Evolutionary conservation across 140 eudicot species (phyloP).

Genomic region (Senecio squalidus): DNA sequence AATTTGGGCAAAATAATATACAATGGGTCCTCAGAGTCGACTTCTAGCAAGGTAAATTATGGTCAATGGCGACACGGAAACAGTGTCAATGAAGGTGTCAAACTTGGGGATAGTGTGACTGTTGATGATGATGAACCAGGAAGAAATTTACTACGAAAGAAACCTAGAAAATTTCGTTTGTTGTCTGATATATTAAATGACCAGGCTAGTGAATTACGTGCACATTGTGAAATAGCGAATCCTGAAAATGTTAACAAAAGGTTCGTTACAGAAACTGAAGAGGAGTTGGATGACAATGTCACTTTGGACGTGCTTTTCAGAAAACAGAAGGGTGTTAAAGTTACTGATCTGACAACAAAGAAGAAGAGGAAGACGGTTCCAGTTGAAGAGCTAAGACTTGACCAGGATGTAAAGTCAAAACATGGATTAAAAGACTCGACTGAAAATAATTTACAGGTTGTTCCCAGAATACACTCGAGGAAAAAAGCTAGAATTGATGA

Average conservation of each 20-base stretch:
- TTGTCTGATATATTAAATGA: constrained; percentile 26
- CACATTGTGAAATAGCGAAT: constrained; percentile 3
- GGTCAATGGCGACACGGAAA: constrained; percentile 3
- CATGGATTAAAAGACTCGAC: not conserved
- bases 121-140: constrained; percentile 1
- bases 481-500: not conserved
- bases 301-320: constrained; percentile 17
- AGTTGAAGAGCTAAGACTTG: constrained; percentile 20
- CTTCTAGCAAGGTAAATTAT: constrained; percentile 13
- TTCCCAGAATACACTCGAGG: not conserved
- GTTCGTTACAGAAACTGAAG: constrained; percentile 15
- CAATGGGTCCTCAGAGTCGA: constrained; percentile 15
- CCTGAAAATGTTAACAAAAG: constrained; percentile 17
- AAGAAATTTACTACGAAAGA: not conserved
- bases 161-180: constrained; percentile 12
- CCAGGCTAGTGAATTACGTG: constrained; percentile 3
- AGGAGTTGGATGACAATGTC: constrained; percentile 21
- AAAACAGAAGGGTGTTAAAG: constrained; percentile 18
- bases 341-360: not conserved
- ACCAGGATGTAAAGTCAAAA: constrained; percentile 19
- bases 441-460: not conserved
- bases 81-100: constrained; percentile 9
- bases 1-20: constrained; percentile 2
- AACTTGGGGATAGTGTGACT: constrained; percentile 2
- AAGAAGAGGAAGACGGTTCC: constrained; percentile 20